phyloP scores from a whole-genome alignment of 2,329 filamentous ascomycete species.

The Plenodomus tracheiphilus region DNA sequence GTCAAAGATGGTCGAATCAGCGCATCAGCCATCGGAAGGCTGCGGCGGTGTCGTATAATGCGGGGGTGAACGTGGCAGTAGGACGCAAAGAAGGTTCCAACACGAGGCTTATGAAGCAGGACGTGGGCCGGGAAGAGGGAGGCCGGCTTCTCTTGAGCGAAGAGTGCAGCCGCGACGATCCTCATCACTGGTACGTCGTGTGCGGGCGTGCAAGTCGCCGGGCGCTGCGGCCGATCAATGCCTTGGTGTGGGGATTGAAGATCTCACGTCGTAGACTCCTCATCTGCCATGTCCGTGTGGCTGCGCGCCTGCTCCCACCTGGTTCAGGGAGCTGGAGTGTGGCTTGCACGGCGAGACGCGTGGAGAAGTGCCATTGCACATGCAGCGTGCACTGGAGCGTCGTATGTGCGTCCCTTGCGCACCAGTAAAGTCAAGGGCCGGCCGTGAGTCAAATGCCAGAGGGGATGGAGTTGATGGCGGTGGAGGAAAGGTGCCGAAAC shows the following conservation, averaged over 20 bases:
- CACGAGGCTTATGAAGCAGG: background rate
- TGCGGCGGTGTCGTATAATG: background rate
- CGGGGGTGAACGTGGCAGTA: background rate
- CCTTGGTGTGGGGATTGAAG: constrained; percentile 11
- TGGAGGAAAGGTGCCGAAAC: background rate
- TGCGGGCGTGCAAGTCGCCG: background rate
- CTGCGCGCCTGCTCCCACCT: too few relatives aligned
- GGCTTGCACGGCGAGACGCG: background rate
- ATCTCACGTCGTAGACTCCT: constrained; percentile 4
- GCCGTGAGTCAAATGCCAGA: background rate
- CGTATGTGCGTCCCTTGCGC: background rate
- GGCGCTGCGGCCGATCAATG: constrained; percentile 25
- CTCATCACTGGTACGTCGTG: background rate
- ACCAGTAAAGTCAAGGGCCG: background rate
- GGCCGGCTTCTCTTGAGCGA: background rate
- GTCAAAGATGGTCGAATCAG: background rate
- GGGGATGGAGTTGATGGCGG: background rate
- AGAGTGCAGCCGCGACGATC: background rate
- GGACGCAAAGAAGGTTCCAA: background rate
- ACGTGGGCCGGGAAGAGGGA: background rate
- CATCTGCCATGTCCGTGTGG: too few relatives aligned
- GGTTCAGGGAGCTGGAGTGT: too few relatives aligned
- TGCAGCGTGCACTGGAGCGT: too few relatives aligned
- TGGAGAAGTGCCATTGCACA: background rate
- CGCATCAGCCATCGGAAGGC: background rate